A percentile compares a stretch with the other conserved stretches of the same genome.
phyloP scores from a whole-genome alignment of 495 filamentous ascomycete species.

The Penicillium paxilli region DNA sequence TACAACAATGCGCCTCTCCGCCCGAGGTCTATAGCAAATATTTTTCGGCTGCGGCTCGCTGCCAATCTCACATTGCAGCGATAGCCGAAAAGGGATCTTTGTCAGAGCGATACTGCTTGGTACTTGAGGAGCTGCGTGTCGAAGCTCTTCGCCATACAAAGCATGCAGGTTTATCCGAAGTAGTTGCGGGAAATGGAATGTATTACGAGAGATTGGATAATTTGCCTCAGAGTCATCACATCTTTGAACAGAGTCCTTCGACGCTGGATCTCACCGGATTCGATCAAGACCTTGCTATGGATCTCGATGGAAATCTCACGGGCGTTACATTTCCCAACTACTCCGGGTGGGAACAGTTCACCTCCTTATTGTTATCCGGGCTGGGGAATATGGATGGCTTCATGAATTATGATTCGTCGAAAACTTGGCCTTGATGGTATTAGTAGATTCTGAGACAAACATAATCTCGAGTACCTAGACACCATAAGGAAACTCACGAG shows the following conservation, averaged over 20 bases:
- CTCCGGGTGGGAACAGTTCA: conserved; percentile 1
- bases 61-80: neutral
- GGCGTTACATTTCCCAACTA: neutral
- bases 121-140: conserved; percentile 4
- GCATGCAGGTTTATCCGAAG: neutral
- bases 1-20: neutral
- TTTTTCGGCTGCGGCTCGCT: neutral
- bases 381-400: neutral
- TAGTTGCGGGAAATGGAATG: too few relatives aligned
- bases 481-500: too few relatives aligned
- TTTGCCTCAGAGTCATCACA: neutral
- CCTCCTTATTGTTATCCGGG: neutral
- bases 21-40: neutral
- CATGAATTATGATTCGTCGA: neutral
- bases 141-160: neutral
- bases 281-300: neutral
- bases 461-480: too few relatives aligned
- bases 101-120: neutral
- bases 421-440: too few relatives aligned
- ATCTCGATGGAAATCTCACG: neutral
- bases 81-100: conserved; percentile 2
- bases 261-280: neutral
- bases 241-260: neutral
- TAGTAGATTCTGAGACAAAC: too few relatives aligned
- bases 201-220: too few relatives aligned